Conservation (phyloP, 2,329 filamentous ascomycete species). For the Aspergillus calidoustus region DNA sequence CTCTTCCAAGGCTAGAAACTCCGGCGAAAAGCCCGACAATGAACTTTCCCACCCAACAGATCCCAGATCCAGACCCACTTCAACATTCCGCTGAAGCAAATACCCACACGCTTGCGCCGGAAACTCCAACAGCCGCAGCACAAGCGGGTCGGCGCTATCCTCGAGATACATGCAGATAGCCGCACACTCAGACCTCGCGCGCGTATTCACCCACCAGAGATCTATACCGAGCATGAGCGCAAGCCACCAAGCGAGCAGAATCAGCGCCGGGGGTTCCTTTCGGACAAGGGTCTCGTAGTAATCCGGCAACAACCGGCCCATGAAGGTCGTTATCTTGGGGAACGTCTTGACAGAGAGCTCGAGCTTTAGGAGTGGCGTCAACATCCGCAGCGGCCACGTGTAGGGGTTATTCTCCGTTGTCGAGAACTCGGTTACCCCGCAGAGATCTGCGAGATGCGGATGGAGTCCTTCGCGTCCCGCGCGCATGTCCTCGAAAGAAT, state of each 20-base stretch:
- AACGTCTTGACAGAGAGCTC: constrained; percentile 30
- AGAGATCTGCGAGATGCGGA: constrained; percentile 39
- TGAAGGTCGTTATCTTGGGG: constrained; percentile 36
- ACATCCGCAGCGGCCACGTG: constrained; percentile 41
- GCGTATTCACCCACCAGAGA: constrained; percentile 37
- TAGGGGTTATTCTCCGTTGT: constrained; percentile 41
- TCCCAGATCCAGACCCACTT: constrained; percentile 18
- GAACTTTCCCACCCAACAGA: background rate
- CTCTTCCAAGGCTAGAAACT: background rate
- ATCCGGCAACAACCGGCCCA: constrained; percentile 38
- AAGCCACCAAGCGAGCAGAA: constrained; percentile 44
- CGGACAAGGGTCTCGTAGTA: constrained; percentile 34
- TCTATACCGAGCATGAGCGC: constrained; percentile 32
- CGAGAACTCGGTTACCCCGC: constrained; percentile 35
- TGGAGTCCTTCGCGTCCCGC: constrained; percentile 35
- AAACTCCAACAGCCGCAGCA: constrained; percentile 38
- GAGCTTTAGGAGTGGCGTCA: constrained; percentile 38
- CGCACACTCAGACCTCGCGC: constrained; percentile 39
- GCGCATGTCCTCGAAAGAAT: constrained; percentile 34
- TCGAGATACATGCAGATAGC: constrained; percentile 46
- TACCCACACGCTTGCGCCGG: constrained; percentile 41
- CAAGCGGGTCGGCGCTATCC: constrained; percentile 31
- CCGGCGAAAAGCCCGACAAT: background rate
- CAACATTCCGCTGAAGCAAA: constrained; percentile 28
- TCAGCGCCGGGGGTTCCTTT: constrained; percentile 38